Percentiles rank a stretch among this genome's conserved stretches.
These are phyloP conservation scores for Russula olivacea DNA, from an alignment of 768 basidiomycete genomes.

Conservation along the genomic window DNA sequence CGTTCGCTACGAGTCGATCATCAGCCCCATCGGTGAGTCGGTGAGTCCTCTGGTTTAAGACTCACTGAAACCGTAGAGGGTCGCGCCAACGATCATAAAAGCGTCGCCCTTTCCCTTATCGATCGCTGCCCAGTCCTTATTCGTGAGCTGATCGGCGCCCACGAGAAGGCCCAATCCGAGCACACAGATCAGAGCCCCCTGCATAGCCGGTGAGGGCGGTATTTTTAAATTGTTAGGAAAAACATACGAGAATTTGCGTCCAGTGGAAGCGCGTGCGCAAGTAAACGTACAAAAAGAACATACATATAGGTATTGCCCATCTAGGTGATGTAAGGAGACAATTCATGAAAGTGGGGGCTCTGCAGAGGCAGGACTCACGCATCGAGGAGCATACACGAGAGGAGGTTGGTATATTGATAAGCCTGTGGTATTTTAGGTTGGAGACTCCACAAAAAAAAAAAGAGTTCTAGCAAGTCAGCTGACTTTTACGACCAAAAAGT, in stretches of 20 bases:
- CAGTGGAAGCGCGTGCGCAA: constrained; percentile 76
- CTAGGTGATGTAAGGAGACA: constrained; percentile 32
- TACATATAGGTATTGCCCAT: constrained; percentile 86
- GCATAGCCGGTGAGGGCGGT: neutral
- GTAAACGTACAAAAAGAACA: constrained; percentile 79
- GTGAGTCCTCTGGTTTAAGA: constrained; percentile 18
- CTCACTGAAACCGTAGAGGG: constrained; percentile 81
- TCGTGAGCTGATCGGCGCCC: constrained; percentile 67
- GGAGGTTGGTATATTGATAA: constrained; percentile 78
- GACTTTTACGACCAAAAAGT: constrained; percentile 79
- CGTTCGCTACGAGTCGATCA: constrained; percentile 51
- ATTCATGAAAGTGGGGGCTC: neutral
- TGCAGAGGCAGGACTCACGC: constrained; percentile 44
- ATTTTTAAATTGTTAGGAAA: neutral
- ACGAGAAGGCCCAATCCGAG: constrained; percentile 77
- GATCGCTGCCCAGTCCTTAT: constrained; percentile 65
- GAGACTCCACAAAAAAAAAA: neutral
- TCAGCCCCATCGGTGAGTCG: neutral
- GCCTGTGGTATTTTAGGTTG: constrained; percentile 39
- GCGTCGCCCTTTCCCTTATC: constrained; percentile 71
- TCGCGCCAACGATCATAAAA: constrained; percentile 83
- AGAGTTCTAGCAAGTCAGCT: constrained; percentile 1
- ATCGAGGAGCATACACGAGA: constrained; percentile 90
- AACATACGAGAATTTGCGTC: constrained; percentile 69
- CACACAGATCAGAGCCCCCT: constrained; percentile 72